Percentiles rank a stretch among this genome's conserved stretches.
These are phyloP conservation scores for Podospora fimiseda DNA, from an alignment of 495 filamentous ascomycete species.

Conservation along the genomic window DNA sequence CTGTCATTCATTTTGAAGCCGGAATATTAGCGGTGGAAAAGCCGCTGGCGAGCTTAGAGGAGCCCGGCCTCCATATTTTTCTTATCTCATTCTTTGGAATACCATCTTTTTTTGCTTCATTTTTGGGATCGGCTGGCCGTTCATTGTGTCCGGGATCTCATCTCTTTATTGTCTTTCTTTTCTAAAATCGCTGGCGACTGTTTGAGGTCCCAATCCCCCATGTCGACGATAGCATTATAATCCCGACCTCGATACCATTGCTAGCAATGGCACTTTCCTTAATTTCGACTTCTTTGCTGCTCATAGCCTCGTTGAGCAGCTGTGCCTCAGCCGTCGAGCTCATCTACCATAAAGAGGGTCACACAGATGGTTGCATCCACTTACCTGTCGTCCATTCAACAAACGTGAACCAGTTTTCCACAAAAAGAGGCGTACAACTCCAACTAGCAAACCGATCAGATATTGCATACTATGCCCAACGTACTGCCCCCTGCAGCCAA, in stretches of 20 bases:
- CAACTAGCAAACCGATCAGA: constrained; percentile 42
- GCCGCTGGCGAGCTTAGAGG: constrained; percentile 13
- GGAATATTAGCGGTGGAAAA: background rate
- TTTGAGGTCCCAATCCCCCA: constrained; percentile 15
- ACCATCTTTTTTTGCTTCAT: constrained; percentile 1
- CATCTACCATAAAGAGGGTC: constrained; percentile 6
- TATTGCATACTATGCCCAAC: constrained; percentile 44
- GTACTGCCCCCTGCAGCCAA: constrained; percentile 17
- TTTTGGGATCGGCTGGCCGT: constrained; percentile 9
- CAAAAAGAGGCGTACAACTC: constrained; percentile 34
- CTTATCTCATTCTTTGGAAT: constrained; percentile 2
- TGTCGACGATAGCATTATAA: constrained; percentile 27
- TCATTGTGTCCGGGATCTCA: too few species aligned
- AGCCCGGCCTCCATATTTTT: constrained; percentile 4
- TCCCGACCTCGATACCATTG: constrained; percentile 11
- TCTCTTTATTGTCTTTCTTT: constrained; percentile 7
- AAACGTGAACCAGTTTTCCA: constrained; percentile 35
- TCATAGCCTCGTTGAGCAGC: constrained; percentile 25
- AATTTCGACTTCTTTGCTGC: constrained; percentile 23
- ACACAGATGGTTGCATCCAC: constrained; percentile 34
- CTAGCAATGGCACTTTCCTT: constrained; percentile 37
- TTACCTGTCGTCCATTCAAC: constrained; percentile 43
- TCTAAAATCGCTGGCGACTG: background rate
- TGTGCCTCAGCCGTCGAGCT: constrained; percentile 12
- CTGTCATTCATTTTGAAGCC: constrained; percentile 4